Percentiles rank a stretch among this genome's conserved stretches.
Evolutionary conservation across 306 rosid genomes (phyloP).

Genomic region (Sechiopsis laciniata): DNA sequence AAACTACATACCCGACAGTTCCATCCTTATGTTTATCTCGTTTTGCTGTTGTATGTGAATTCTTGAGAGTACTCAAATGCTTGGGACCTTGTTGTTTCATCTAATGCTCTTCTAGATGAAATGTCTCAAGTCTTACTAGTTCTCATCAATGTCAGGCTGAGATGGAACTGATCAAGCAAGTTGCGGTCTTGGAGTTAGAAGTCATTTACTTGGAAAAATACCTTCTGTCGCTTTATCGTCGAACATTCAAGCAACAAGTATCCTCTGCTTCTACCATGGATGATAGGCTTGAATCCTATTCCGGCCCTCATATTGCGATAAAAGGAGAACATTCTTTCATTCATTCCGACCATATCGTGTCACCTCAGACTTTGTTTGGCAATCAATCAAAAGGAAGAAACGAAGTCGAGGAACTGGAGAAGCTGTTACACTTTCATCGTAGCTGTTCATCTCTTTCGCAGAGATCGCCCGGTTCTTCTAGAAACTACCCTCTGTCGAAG

Average conservation of each 20-base stretch:
- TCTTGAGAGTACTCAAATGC: background rate
- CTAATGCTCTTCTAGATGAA: background rate
- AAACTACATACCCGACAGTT: conserved; percentile 11
- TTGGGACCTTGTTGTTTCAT: conserved; percentile 1
- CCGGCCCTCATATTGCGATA: conserved; percentile 28
- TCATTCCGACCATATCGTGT: conserved; percentile 27
- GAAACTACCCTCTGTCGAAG: conserved; percentile 40
- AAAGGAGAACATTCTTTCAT: conserved; percentile 36
- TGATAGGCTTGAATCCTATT: conserved; percentile 32
- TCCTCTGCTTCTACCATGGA: conserved; percentile 40
- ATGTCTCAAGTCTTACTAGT: conserved; percentile 16
- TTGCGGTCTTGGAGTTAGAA: conserved; percentile 74
- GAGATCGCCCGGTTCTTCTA: conserved; percentile 49
- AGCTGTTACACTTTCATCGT: conserved; percentile 59
- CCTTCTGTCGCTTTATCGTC: conserved; percentile 73
- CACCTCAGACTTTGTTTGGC: conserved; percentile 35
- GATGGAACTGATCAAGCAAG: conserved; percentile 66
- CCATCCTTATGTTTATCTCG: background rate
- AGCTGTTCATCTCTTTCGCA: conserved; percentile 65
- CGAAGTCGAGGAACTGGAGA: conserved; percentile 35
- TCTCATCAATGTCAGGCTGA: conserved; percentile 45
- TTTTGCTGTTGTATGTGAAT: conserved; percentile 1
- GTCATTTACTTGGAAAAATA: conserved; percentile 63
- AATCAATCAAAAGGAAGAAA: conserved; percentile 35
- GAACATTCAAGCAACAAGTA: conserved; percentile 48